phyloP scores from a whole-genome alignment of 495 filamentous ascomycete genomes.

The Aspergillus avenaceus region DNA sequence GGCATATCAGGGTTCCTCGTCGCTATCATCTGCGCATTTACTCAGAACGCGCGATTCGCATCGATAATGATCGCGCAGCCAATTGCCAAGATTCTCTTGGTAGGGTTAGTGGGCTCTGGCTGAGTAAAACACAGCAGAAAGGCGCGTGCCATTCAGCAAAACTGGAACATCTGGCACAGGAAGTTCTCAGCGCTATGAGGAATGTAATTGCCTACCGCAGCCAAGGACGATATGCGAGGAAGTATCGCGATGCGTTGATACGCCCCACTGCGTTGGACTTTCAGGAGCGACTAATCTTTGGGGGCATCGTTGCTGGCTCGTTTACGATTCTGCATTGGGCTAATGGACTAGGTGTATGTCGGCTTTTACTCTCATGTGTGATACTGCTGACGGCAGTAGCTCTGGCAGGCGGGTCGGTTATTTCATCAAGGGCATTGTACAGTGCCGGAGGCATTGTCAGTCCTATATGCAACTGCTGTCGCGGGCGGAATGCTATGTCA shows the following conservation, averaged over 20 bases:
- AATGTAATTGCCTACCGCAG: constrained; percentile 83
- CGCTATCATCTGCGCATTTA: constrained; percentile 1
- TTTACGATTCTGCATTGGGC: constrained; percentile 10
- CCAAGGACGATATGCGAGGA: constrained; percentile 66
- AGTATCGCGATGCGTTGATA: constrained; percentile 64
- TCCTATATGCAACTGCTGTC: constrained; percentile 8
- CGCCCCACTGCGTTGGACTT: constrained; percentile 13
- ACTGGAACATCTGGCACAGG: constrained; percentile 75
- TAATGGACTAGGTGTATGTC: constrained; percentile 13
- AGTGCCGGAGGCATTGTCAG: constrained; percentile 9
- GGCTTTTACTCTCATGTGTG: neutral
- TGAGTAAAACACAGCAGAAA: constrained; percentile 33
- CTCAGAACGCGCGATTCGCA: constrained; percentile 6
- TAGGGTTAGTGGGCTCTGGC: constrained; percentile 5
- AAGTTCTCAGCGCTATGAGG: constrained; percentile 76
- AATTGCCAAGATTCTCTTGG: constrained; percentile 2
- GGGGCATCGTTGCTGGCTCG: constrained; percentile 8
- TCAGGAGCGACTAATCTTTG: constrained; percentile 10
- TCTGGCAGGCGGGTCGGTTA: constrained; percentile 6
- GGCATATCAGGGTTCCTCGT: constrained; percentile 4
- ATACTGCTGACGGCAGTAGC: neutral
- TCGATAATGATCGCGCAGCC: constrained; percentile 11
- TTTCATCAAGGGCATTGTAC: constrained; percentile 11
- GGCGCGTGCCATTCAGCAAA: constrained; percentile 66
- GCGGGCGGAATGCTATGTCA: constrained; percentile 12